A percentile compares a stretch with the other conserved stretches of the same genome.
These are phyloP conservation scores for Sclerotinia subarctica DNA, from an alignment of 2,329 filamentous ascomycete species.

Conservation along the genomic window DNA sequence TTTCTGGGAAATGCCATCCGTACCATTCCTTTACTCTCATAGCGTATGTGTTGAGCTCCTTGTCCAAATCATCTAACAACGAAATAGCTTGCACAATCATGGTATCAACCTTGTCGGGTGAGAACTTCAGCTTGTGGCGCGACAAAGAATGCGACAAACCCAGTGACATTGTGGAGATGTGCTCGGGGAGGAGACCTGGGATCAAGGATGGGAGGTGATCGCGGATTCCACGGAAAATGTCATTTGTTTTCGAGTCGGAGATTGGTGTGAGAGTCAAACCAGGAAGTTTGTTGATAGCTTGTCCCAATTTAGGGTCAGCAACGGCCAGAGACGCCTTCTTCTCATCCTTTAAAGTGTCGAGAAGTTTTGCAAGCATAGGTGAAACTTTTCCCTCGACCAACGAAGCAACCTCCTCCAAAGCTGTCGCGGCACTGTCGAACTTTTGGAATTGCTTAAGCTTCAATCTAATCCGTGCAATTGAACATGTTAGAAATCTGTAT, in stretches of 20 bases:
- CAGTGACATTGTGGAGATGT: conserved; percentile 89
- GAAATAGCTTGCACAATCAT: conserved; percentile 99
- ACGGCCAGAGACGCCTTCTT: conserved; percentile 95
- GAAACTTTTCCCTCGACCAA: conserved; percentile 94
- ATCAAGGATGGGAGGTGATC: conserved; percentile 87
- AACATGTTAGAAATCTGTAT: conserved; percentile 27
- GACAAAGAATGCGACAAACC: conserved; percentile 97
- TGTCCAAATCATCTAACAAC: conserved; percentile 92
- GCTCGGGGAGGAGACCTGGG: conserved; percentile 78
- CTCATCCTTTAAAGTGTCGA: conserved; percentile 91
- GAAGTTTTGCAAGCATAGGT: conserved; percentile 74
- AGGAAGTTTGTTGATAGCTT: conserved; percentile 88
- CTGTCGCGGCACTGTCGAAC: conserved; percentile 89
- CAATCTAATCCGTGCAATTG: conserved; percentile 51
- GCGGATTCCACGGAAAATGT: conserved; percentile 92
- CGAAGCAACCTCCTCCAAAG: conserved; percentile 84
- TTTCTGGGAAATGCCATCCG: conserved; percentile 98
- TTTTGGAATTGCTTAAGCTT: conserved; percentile 97
- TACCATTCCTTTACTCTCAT: conserved; percentile 99
- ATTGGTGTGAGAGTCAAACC: conserved; percentile 81
- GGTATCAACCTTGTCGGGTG: conserved; percentile 95
- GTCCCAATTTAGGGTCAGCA: conserved; percentile 87
- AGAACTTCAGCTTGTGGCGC: conserved; percentile 97
- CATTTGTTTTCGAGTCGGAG: conserved; percentile 76
- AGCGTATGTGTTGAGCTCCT: conserved; percentile 97